Evolutionary conservation across 306 rosid species (phyloP).

Genomic region (Inga oerstediana): DNA sequence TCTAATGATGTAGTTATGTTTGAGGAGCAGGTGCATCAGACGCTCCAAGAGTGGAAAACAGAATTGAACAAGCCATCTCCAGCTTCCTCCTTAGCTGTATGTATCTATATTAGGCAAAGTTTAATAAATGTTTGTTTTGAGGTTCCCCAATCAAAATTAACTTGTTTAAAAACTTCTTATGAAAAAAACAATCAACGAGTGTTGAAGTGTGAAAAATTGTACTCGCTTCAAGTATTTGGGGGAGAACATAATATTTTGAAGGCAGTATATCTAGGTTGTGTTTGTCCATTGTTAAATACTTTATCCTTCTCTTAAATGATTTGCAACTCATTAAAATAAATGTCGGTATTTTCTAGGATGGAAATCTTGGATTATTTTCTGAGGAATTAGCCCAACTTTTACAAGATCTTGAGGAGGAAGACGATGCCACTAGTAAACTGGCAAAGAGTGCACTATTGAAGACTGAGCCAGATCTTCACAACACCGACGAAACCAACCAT

Average conservation of each 20-base stretch:
- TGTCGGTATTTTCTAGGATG: conserved; percentile 61
- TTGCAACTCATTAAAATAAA: conserved; percentile 26
- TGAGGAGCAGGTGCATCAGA: conserved; percentile 90
- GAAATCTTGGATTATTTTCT: conserved; percentile 76
- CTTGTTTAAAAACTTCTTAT: background rate
- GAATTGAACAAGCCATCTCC: conserved; percentile 87
- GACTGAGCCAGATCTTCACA: conserved; percentile 56
- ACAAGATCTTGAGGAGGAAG: conserved; percentile 81
- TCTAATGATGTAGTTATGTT: conserved; percentile 55
- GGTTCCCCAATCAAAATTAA: background rate
- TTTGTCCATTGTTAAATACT: background rate
- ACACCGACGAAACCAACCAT: conserved; percentile 46
- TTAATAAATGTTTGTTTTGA: background rate
- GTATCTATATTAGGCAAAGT: conserved; percentile 15
- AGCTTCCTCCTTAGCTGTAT: conserved; percentile 64
- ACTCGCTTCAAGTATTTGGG: background rate
- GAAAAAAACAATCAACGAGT: background rate
- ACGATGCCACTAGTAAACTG: conserved; percentile 87
- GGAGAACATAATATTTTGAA: background rate
- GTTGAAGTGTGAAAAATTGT: background rate
- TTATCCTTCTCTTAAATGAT: conserved; percentile 17
- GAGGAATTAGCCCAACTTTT: conserved; percentile 71
- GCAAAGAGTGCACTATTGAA: conserved; percentile 58
- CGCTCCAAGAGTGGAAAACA: conserved; percentile 90
- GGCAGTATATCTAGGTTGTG: background rate